Evolutionary conservation across 2,329 filamentous ascomycete genomes (phyloP).

Genomic region (Iodosphaeria phyllophila): DNA sequence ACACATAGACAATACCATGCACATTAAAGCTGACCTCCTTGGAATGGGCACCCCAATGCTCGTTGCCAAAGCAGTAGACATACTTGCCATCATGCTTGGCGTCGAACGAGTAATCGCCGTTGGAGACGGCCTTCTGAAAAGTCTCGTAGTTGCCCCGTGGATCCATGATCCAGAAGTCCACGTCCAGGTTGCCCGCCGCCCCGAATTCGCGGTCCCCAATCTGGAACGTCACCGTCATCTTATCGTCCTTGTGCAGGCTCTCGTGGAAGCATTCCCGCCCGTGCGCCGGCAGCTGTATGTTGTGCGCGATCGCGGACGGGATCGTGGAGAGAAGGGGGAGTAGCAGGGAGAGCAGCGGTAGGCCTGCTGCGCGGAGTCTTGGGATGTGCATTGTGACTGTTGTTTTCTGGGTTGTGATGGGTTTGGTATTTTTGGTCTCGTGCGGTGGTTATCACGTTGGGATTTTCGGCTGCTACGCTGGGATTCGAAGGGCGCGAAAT

Average conservation of each 20-base stretch:
- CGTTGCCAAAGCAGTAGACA: conserved; percentile 97
- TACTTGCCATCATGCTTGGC: conserved; percentile 76
- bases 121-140: conserved; percentile 65
- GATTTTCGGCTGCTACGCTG: too few relatives aligned
- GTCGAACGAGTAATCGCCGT: conserved; percentile 84
- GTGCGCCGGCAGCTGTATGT: conserved; percentile 86
- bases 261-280: conserved; percentile 97
- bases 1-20: conserved; percentile 94
- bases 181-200: conserved; percentile 79
- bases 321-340: too few relatives aligned
- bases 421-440: too few relatives aligned
- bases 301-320: conserved; percentile 56
- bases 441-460: too few relatives aligned
- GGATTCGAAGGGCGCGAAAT: too few relatives aligned
- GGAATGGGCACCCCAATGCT: conserved; percentile 87
- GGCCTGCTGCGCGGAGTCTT: conserved; percentile 21
- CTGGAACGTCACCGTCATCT: conserved; percentile 97
- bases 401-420: background rate
- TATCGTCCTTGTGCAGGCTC: conserved; percentile 76
- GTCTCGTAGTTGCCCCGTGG: conserved; percentile 59
- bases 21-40: conserved; percentile 99
- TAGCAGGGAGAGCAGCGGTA: conserved; percentile 33
- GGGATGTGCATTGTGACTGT: conserved; percentile 21
- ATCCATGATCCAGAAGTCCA: conserved; percentile 94
- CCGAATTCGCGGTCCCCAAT: conserved; percentile 95